phyloP scores from a whole-genome alignment of 208 protist genomes.

The Acanthamoeba divionensis region DNA sequence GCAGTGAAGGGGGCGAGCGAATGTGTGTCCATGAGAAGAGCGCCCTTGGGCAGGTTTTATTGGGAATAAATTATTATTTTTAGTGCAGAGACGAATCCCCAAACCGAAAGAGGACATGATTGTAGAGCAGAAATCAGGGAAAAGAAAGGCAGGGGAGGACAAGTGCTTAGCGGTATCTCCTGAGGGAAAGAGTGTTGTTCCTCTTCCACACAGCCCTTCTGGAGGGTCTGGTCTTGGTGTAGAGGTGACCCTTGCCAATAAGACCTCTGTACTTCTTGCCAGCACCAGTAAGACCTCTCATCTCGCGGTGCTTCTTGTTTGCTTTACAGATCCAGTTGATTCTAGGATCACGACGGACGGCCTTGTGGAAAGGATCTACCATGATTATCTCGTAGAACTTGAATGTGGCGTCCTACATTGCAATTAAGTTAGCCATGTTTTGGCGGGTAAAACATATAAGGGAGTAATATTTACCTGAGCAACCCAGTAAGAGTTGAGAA shows the following conservation, averaged over 20 bases:
- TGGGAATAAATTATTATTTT: no score
- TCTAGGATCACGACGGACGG: constrained; percentile 95
- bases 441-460: not conserved
- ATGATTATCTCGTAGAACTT: constrained; percentile 98
- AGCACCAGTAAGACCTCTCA: constrained; percentile 96
- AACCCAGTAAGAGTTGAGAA: constrained; percentile 99
- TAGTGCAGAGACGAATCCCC: no score
- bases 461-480: constrained; percentile 75
- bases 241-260: constrained; percentile 90
- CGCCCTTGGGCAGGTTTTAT: no score
- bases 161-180: constrained; percentile 88
- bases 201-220: constrained; percentile 95
- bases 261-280: constrained; percentile 95
- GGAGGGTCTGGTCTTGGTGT: constrained; percentile 93
- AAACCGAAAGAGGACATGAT: no score
- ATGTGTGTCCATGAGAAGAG: no score
- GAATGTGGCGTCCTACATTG: constrained; percentile 90
- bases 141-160: no score
- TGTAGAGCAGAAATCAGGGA: no score
- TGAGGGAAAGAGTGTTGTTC: constrained; percentile 94
- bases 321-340: constrained; percentile 99
- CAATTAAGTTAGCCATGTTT: not conserved
- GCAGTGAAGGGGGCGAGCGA: no score
- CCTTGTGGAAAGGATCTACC: constrained; percentile 96
- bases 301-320: constrained; percentile 96